Conservation (phyloP, 305 asterid species). For the Fraxinus albicans region DNA sequence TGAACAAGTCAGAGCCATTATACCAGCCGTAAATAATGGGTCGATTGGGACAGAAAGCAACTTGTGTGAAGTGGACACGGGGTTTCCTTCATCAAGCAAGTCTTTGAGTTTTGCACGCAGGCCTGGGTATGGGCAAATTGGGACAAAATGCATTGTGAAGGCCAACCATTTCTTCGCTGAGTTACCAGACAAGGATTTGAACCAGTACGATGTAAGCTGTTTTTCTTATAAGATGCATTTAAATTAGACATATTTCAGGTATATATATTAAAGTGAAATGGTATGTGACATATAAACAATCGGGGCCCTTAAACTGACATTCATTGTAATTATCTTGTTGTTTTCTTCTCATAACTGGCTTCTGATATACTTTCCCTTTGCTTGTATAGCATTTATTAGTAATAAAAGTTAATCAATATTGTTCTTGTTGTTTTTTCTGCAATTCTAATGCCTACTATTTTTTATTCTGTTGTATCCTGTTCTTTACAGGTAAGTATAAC, state of each 20-base stretch:
- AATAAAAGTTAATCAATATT: constrained; percentile 29
- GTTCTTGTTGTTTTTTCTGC: constrained; percentile 35
- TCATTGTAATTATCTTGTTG: constrained; percentile 32
- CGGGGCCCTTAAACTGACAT: constrained; percentile 53
- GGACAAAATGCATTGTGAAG: constrained; percentile 89
- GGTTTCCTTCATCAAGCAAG: constrained; percentile 36
- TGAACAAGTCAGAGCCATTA: constrained; percentile 32
- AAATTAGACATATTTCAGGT: constrained; percentile 6
- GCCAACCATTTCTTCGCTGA: constrained; percentile 97
- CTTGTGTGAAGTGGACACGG: constrained; percentile 29
- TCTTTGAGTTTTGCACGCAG: constrained; percentile 65
- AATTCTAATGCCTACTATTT: background rate
- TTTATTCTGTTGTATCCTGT: constrained; percentile 13
- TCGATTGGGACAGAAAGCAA: constrained; percentile 27
- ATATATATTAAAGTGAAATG: constrained; percentile 30
- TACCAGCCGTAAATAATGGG: constrained; percentile 29
- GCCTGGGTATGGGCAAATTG: constrained; percentile 91
- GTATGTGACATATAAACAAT: constrained; percentile 27
- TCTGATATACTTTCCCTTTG: constrained; percentile 36
- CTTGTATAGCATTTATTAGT: constrained; percentile 45
- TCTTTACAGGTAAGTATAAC: constrained; percentile 70
- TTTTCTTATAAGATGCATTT: constrained; percentile 14
- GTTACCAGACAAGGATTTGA: constrained; percentile 88
- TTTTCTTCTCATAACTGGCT: constrained; percentile 31
- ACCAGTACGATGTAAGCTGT: constrained; percentile 92